These are phyloP conservation scores for Casaregolazyma lundiana DNA, from an alignment of 1,139 yeast genomes.

Conservation along the genomic window DNA sequence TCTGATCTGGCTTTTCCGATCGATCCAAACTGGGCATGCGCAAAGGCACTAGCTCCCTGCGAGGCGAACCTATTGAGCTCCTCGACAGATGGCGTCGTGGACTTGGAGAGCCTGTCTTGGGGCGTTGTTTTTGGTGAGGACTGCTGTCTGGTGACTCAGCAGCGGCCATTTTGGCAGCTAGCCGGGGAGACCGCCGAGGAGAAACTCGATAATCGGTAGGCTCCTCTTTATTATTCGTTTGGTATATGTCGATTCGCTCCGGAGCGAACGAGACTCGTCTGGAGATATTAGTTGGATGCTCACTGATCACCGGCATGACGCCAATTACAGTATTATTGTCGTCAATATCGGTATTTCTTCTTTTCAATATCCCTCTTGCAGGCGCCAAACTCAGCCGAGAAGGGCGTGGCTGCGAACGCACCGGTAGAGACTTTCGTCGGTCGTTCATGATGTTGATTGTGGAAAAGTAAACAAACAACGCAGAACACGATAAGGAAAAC, in stretches of 20 bases:
- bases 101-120: slow-evolving; percentile 3
- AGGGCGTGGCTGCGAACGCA: slow-evolving; percentile 9
- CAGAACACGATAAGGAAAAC: background rate
- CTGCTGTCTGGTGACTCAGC: background rate
- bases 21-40: no score
- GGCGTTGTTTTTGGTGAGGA: slow-evolving; percentile 3
- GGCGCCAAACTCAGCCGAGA: slow-evolving; percentile 19
- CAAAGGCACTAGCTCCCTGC: no score
- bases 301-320: slow-evolving; percentile 19
- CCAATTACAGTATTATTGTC: slow-evolving; percentile 27
- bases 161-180: slow-evolving; percentile 12
- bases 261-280: slow-evolving; percentile 50
- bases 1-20: background rate
- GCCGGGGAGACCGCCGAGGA: slow-evolving; percentile 12
- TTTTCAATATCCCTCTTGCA: slow-evolving; percentile 23
- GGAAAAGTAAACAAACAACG: slow-evolving; percentile 7
- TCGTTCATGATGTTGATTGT: slow-evolving; percentile 1
- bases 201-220: slow-evolving; percentile 10
- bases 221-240: slow-evolving; percentile 10
- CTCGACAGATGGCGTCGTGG: slow-evolving; percentile 2
- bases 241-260: slow-evolving; percentile 37
- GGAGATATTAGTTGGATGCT: slow-evolving; percentile 5
- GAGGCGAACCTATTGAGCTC: slow-evolving; percentile 7
- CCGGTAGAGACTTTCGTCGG: slow-evolving; percentile 6
- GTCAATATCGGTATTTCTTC: slow-evolving; percentile 13